Evolutionary conservation across 2,329 filamentous ascomycete species (phyloP), one percentile per base, ranked within the genome.

Genomic region (Cladorrhinum sp.): DNA sequence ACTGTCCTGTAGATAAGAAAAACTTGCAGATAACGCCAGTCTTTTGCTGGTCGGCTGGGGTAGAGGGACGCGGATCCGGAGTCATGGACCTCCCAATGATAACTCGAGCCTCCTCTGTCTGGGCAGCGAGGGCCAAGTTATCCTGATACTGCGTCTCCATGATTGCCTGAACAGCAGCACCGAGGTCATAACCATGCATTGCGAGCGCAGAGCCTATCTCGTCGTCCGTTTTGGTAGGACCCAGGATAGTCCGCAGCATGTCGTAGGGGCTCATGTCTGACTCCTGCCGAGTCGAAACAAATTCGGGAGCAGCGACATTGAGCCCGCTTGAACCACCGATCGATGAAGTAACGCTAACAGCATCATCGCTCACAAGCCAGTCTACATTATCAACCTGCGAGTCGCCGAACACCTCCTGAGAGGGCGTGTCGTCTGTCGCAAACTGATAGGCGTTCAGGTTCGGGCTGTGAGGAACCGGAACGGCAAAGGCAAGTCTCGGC

Each of bases 261-360:
- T 99, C 95, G 75, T 97, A 96, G 0, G 95, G 93, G 61, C 91
- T 96, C 93, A 99, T 98, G 71, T 98, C 93, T 59, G 86, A 85
- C 70, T 90, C 89, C 72, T 88, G 85, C 72, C 88, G 85, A 54
- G 82, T 77, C 29, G 82, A 79, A 1, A 83, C 81, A 68, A 85
- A 97, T 73, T 97, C 92, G 23, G 93, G 89, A 4, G 91, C 91
- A 13, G 89, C 89, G 49, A 87, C 88, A 70, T 92, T 93, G 62
- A 93, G 81, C 32, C 85, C 86, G 66, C 87, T 92, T 16, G 89
- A 81, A 9, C 84, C 85, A 36, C 85, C 82, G 45, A 84, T 76
- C 7, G 88, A 90, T 23, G 92, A 96, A 23, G 91, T 88, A 60
- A 92, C 85, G 67, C 89, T 93, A 69, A 88, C 90, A 57, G 85